These are phyloP conservation scores for Reticulascus tulasneorum DNA, from an alignment of 2,329 filamentous ascomycete genomes.

Conservation along the genomic window DNA sequence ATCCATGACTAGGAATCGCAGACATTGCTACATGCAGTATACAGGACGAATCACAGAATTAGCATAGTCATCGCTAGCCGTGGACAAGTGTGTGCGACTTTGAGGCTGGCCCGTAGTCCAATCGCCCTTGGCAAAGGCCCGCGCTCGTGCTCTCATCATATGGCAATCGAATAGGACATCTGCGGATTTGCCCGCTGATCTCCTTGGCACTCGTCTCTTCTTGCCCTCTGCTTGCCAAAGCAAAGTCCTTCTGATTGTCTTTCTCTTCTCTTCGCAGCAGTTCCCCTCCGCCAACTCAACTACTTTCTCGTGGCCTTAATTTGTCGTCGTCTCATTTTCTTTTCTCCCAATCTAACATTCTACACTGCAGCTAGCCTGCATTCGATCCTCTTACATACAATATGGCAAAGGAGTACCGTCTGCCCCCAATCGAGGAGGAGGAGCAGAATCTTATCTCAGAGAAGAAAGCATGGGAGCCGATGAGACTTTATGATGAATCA, in stretches of 20 bases:
- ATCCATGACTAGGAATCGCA: too few relatives aligned
- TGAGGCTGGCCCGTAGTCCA: too few relatives aligned
- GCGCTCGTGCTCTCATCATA: neutral
- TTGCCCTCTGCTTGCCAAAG: constrained; percentile 8
- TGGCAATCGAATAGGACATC: too few relatives aligned
- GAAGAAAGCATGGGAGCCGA: constrained; percentile 10
- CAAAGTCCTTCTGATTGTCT: neutral
- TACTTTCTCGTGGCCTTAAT: too few relatives aligned
- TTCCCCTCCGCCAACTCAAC: too few relatives aligned
- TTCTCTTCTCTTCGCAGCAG: too few relatives aligned
- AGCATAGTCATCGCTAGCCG: too few relatives aligned
- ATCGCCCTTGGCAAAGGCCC: neutral
- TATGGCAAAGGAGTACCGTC: constrained; percentile 9
- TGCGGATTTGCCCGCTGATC: constrained; percentile 9
- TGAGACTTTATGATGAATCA: constrained; percentile 19
- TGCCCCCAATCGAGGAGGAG: constrained; percentile 17
- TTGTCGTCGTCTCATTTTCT: neutral
- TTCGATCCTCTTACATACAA: neutral
- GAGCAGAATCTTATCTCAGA: constrained; percentile 1
- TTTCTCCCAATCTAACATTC: neutral
- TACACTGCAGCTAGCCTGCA: constrained; percentile 12
- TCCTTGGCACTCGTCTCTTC: too few relatives aligned
- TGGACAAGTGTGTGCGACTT: neutral
- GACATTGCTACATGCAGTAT: too few relatives aligned
- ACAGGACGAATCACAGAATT: too few relatives aligned